A percentile compares a stretch with the other conserved stretches of the same genome.
Evolutionary conservation across 2,329 filamentous ascomycete species (phyloP).

Genomic region (Colletotrichum sp.): DNA sequence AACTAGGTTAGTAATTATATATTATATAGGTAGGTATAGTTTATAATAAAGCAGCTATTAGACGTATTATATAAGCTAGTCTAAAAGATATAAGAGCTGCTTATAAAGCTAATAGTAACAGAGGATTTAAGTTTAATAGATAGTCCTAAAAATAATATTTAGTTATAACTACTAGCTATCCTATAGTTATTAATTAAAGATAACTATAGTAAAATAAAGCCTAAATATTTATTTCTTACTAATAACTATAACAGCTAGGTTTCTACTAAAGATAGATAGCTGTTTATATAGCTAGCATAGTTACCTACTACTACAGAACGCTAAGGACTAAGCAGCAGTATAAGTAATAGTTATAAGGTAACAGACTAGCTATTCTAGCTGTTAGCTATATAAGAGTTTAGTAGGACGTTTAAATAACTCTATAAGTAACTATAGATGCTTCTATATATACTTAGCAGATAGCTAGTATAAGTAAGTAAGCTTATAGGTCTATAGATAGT

Average conservation of each 20-base stretch:
- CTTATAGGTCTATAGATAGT: neutral
- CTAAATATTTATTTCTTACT: too few species aligned
- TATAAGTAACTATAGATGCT: constrained; percentile 8
- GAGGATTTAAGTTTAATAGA: too few species aligned
- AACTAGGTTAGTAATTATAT: neutral
- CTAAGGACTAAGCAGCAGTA: neutral
- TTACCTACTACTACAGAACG: neutral
- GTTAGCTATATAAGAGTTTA: neutral
- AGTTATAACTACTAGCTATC: neutral
- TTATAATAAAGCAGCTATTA: too few species aligned
- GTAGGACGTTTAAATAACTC: neutral
- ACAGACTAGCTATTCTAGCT: neutral
- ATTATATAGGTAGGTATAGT: too few species aligned
- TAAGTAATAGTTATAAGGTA: neutral
- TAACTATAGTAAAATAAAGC: neutral
- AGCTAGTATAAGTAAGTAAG: constrained; percentile 5
- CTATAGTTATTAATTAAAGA: neutral
- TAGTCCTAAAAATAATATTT: constrained; percentile 6
- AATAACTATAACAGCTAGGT: too few species aligned
- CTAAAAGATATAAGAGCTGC: too few species aligned
- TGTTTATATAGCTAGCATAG: too few species aligned
- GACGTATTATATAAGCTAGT: too few species aligned
- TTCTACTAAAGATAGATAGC: too few species aligned
- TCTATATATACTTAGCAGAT: constrained; percentile 3
- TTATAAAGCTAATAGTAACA: too few species aligned